These are phyloP conservation scores for Ophiorrhiza pumila DNA, from an alignment of 257 asterid species.

Conservation along the genomic window DNA sequence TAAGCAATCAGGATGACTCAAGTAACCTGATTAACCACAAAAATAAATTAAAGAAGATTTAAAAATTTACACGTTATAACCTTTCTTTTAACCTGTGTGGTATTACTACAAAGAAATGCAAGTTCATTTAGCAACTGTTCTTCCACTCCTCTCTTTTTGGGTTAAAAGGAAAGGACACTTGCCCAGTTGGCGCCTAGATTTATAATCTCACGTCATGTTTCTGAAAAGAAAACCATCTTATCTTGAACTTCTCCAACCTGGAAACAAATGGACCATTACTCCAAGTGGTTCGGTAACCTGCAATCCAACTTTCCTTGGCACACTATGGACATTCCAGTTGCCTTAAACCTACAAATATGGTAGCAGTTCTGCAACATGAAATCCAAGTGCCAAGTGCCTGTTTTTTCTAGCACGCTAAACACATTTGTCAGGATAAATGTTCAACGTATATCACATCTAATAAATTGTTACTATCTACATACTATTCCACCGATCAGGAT, in stretches of 20 bases:
- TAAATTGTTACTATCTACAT: background rate
- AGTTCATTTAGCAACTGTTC: background rate
- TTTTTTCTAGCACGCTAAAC: background rate
- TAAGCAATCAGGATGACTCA: background rate
- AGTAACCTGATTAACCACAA: background rate
- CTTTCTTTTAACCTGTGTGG: background rate
- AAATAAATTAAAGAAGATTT: background rate
- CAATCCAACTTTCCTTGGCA: background rate
- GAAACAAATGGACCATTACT: background rate
- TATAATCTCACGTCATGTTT: background rate
- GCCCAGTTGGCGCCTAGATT: too few species aligned
- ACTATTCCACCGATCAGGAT: background rate
- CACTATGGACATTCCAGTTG: background rate
- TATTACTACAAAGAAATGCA: background rate
- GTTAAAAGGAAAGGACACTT: background rate
- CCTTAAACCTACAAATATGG: background rate
- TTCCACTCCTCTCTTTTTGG: background rate
- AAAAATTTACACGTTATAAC: background rate
- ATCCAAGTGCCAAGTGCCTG: background rate
- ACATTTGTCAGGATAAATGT: background rate
- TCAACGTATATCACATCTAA: background rate
- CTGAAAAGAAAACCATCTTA: background rate
- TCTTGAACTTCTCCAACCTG: background rate
- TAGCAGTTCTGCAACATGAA: background rate
- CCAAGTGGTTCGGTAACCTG: background rate